Percentiles rank a stretch among this genome's conserved stretches.
Evolutionary conservation across 1,284 basidiomycete species (phyloP).

Genomic region (Mycosarcoma maydis): DNA sequence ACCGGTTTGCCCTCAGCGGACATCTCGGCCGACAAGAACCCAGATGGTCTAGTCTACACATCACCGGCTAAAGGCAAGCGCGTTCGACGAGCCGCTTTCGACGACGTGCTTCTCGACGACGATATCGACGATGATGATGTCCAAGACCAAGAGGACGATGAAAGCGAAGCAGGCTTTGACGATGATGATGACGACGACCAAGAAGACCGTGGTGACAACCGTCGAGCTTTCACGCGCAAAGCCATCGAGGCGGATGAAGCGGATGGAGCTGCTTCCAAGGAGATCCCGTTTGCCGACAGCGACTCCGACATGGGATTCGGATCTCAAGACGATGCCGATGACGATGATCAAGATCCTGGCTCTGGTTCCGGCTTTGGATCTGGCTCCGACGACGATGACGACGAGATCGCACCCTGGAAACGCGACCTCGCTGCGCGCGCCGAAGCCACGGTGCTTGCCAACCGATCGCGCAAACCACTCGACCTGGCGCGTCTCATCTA

Average conservation of each 20-base stretch:
- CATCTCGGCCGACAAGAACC: background rate
- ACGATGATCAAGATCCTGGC: conserved; percentile 63
- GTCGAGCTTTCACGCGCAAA: conserved; percentile 25
- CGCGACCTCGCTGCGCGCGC: conserved; percentile 76
- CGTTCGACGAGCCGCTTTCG: conserved; percentile 57
- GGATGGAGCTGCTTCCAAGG: conserved; percentile 37
- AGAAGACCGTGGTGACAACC: conserved; percentile 16
- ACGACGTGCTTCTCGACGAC: conserved; percentile 62
- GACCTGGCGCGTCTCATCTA: conserved; percentile 92
- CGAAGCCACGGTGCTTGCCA: conserved; percentile 68
- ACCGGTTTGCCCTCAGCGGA: conserved; percentile 29
- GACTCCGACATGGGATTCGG: conserved; percentile 65
- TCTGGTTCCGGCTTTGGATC: conserved; percentile 18
- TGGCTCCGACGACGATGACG: conserved; percentile 38
- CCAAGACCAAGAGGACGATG: conserved; percentile 55
- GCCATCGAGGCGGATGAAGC: conserved; percentile 27
- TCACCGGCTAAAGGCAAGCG: conserved; percentile 31
- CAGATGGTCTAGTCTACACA: conserved; percentile 6
- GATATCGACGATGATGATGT: conserved; percentile 59
- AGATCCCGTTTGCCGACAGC: conserved; percentile 64
- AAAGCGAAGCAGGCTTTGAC: conserved; percentile 51
- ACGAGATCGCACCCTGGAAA: conserved; percentile 77
- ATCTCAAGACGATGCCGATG: conserved; percentile 23
- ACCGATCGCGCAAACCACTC: conserved; percentile 65
- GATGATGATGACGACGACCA: conserved; percentile 51